Conservation (phyloP, 768 basidiomycete species). For the Pleurotus giganteus region DNA sequence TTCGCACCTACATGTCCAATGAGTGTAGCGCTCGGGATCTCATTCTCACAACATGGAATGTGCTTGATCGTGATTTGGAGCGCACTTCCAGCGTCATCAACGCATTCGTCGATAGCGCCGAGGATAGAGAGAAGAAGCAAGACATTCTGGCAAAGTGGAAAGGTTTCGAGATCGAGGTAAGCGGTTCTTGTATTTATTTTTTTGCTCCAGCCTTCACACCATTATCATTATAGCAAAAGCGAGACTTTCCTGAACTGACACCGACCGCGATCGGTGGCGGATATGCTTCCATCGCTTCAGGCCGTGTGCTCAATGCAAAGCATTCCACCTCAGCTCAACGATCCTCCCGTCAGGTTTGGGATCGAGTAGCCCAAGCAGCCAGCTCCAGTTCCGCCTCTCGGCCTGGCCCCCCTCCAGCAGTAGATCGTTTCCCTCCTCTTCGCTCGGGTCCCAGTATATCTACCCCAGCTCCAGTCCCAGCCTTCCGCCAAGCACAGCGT, state of each 20-base stretch:
- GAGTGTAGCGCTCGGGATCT: constrained; percentile 84
- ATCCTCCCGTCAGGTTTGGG: constrained; percentile 72
- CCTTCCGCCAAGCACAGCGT: constrained; percentile 45
- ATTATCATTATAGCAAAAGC: constrained; percentile 62
- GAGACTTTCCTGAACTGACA: constrained; percentile 78
- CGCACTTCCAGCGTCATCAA: constrained; percentile 73
- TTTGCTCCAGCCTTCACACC: not conserved
- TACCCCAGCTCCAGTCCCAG: constrained; percentile 22
- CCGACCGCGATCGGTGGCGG: constrained; percentile 58
- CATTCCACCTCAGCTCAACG: constrained; percentile 61
- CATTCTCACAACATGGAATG: constrained; percentile 85
- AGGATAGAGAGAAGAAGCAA: constrained; percentile 81
- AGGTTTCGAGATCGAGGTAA: constrained; percentile 81
- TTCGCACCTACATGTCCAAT: constrained; percentile 72
- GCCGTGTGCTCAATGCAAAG: constrained; percentile 83
- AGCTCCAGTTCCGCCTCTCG: constrained; percentile 36
- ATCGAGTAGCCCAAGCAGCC: constrained; percentile 85
- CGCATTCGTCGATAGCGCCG: constrained; percentile 71
- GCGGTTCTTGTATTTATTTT: constrained; percentile 9
- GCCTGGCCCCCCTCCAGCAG: constrained; percentile 10
- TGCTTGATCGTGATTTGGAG: constrained; percentile 51
- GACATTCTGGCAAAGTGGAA: constrained; percentile 79
- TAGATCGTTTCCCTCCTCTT: constrained; percentile 16
- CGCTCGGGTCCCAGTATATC: constrained; percentile 9
- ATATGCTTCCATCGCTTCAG: constrained; percentile 79